Conservation (phyloP, 1,284 basidiomycete species). For the Moniliella sp. region DNA sequence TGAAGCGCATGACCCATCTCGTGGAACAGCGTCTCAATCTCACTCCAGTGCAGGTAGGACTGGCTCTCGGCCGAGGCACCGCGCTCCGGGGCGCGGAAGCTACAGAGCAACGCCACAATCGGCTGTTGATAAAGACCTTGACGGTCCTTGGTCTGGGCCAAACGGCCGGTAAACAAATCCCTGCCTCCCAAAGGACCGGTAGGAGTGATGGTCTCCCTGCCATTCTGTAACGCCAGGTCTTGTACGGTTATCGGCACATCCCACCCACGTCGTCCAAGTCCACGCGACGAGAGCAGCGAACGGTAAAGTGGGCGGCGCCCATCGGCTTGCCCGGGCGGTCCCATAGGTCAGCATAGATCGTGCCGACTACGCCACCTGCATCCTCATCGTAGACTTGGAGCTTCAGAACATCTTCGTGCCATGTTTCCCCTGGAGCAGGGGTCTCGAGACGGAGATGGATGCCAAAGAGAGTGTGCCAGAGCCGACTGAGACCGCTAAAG, state of each 20-base stretch:
- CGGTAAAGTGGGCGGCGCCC: slow-evolving; percentile 89
- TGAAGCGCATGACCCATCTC: slow-evolving; percentile 99
- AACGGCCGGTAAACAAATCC: slow-evolving; percentile 1
- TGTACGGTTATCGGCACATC: too few relatives aligned
- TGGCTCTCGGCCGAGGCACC: slow-evolving; percentile 47
- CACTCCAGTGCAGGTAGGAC: slow-evolving; percentile 71
- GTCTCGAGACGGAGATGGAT: slow-evolving; percentile 19
- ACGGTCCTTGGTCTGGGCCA: slow-evolving; percentile 3
- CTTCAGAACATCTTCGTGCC: slow-evolving; percentile 70
- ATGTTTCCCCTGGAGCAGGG: slow-evolving; percentile 51
- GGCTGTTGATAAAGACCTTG: slow-evolving; percentile 52
- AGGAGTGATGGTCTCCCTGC: too few relatives aligned
- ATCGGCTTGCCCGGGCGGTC: slow-evolving; percentile 61
- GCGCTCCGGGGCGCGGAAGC: slow-evolving; percentile 51
- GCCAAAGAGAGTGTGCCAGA: slow-evolving; percentile 25
- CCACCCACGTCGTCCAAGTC: slow-evolving; percentile 75
- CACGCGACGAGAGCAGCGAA: slow-evolving; percentile 70
- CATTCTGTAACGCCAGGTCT: too few relatives aligned
- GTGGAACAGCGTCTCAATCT: slow-evolving; percentile 83
- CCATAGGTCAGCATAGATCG: slow-evolving; percentile 84
- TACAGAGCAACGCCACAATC: slow-evolving; percentile 70
- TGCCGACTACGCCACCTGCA: slow-evolving; percentile 49
- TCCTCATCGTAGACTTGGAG: slow-evolving; percentile 70
- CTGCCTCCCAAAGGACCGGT: too few relatives aligned
- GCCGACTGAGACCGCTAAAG: slow-evolving; percentile 22